These are phyloP conservation scores for Malus fusca DNA, from an alignment of 306 rosid species.

Conservation along the genomic window DNA sequence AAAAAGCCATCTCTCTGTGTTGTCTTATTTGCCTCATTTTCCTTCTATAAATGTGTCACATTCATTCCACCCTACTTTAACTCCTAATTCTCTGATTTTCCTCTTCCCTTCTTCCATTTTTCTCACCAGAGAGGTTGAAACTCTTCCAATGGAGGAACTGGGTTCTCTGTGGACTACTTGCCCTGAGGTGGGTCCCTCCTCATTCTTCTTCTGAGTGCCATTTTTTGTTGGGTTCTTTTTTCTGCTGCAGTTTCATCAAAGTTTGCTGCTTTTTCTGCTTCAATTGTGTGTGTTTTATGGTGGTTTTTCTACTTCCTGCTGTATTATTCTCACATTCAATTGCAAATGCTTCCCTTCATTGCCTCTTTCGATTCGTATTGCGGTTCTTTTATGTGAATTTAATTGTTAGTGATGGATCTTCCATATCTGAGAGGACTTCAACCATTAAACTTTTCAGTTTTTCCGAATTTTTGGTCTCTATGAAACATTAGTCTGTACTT, in stretches of 20 bases:
- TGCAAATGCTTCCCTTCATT: conserved; percentile 12
- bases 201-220: not conserved
- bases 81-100: conserved; percentile 17
- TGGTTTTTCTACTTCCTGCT: not conserved
- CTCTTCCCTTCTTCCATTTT: not conserved
- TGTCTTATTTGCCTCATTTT: conserved; percentile 23
- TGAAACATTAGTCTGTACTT: too few species aligned
- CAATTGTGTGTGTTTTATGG: not conserved
- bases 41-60: conserved; percentile 51
- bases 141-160: conserved; percentile 48
- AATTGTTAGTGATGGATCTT: conserved; percentile 4
- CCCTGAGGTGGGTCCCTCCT: conserved; percentile 50
- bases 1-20: conserved; percentile 11
- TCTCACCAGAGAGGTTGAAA: not conserved
- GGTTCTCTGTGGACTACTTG: conserved; percentile 34
- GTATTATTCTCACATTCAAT: not conserved
- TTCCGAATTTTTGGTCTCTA: not conserved
- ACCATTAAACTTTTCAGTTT: not conserved
- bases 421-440: not conserved
- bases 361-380: not conserved
- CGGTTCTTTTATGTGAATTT: not conserved
- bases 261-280: not conserved
- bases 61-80: not conserved
- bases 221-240: conserved; percentile 4
- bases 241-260: conserved; percentile 9